phyloP scores from a whole-genome alignment of 2,329 filamentous ascomycete genomes.

The Pseudogymnoascus sp. region DNA sequence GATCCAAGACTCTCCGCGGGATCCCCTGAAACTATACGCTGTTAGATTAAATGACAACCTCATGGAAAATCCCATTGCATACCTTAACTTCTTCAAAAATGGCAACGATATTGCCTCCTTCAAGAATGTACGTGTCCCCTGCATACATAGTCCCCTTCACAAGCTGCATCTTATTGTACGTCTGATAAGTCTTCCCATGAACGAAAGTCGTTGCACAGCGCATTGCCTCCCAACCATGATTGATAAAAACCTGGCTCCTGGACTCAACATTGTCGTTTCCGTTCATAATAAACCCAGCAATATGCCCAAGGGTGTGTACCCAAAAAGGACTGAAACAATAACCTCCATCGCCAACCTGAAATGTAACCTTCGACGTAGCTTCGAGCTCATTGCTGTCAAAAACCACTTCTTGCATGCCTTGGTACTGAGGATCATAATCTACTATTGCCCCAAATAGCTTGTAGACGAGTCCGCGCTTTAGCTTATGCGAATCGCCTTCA shows the following conservation, averaged over 20 bases:
- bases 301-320: slow-evolving; percentile 51
- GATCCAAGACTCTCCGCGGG: background rate
- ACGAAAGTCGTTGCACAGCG: slow-evolving; percentile 41
- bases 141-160: slow-evolving; percentile 40
- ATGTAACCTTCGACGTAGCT: slow-evolving; percentile 35
- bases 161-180: slow-evolving; percentile 49
- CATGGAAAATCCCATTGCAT: slow-evolving; percentile 21
- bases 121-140: slow-evolving; percentile 48
- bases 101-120: slow-evolving; percentile 28
- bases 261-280: slow-evolving; percentile 48
- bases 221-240: slow-evolving; percentile 50
- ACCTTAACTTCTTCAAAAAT: slow-evolving; percentile 18
- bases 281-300: slow-evolving; percentile 55
- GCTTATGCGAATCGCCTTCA: slow-evolving; percentile 34
- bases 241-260: slow-evolving; percentile 47
- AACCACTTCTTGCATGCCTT: slow-evolving; percentile 51
- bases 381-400: slow-evolving; percentile 33
- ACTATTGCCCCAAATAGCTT: slow-evolving; percentile 36
- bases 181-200: slow-evolving; percentile 41
- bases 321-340: slow-evolving; percentile 49
- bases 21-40: background rate
- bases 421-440: slow-evolving; percentile 47
- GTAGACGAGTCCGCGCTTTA: background rate
- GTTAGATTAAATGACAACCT: background rate
- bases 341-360: slow-evolving; percentile 42